These are phyloP conservation scores for Erysimum cheiri DNA, from an alignment of 441 rosid genomes.

Conservation along the genomic window DNA sequence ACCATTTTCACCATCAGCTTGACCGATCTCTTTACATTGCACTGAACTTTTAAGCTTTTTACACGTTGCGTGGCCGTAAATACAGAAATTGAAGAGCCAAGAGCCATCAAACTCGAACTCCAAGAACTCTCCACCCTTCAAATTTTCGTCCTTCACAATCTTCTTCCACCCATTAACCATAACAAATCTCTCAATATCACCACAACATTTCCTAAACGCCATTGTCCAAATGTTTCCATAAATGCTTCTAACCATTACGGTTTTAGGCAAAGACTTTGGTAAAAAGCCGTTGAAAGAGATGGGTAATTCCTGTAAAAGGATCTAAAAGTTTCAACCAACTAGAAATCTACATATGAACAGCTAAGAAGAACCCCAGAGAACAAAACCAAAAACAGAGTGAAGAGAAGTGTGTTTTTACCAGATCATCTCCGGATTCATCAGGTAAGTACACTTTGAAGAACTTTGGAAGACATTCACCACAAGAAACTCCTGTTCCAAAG, in stretches of 20 bases:
- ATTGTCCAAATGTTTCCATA: conserved; percentile 32
- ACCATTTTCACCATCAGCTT: background rate
- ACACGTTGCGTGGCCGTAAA: conserved; percentile 24
- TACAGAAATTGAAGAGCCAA: conserved; percentile 29
- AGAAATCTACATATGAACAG: conserved; percentile 1
- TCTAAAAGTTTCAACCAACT: conserved; percentile 2
- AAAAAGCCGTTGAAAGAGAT: conserved; percentile 29
- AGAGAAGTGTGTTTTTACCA: conserved; percentile 25
- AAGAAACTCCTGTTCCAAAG: conserved; percentile 9
- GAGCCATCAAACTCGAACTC: conserved; percentile 40
- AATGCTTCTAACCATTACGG: conserved; percentile 32
- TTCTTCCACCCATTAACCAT: conserved; percentile 38
- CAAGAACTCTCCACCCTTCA: conserved; percentile 37
- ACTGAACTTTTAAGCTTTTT: conserved; percentile 33
- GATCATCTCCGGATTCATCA: conserved; percentile 34
- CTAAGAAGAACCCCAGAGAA: background rate
- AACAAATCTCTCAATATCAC: conserved; percentile 7
- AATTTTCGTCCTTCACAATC: conserved; percentile 15
- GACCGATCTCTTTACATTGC: background rate
- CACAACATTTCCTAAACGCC: conserved; percentile 14
- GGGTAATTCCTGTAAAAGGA: conserved; percentile 31
- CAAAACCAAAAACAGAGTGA: conserved; percentile 12
- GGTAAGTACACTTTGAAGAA: conserved; percentile 41
- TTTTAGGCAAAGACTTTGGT: conserved; percentile 14
- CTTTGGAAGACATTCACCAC: conserved; percentile 27